Base-by-base conservation (phyloP, 192 early-diverging fungal species). In the Umbelopsis isabellina region DNA sequence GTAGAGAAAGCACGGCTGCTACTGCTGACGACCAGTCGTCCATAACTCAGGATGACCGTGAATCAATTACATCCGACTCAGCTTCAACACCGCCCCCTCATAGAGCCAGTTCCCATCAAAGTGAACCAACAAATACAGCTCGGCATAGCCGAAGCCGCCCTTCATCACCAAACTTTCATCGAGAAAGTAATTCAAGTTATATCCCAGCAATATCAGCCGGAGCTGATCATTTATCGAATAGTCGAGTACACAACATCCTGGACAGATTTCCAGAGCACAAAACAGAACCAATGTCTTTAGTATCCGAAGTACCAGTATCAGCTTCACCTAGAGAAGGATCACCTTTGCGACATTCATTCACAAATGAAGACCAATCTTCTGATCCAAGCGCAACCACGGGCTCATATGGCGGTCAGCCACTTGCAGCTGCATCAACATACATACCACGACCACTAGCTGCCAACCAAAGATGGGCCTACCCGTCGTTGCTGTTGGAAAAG, bases 51-150 rank as follows among this genome's bases (percentile, higher is more conserved):
- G 55, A 61, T 30, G 55, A 61, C 30, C 27, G 55, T 30, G 55
- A 61, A 61, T 61, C 55, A 61, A 61, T 61, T 30, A 61, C 33
- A 61, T 61, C 55, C 16, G 55, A 61, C 18, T 61, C 55, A 33
- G 55, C 55, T 35, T 16, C 55, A 13, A 61, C 55, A 11, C 27
- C 33, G n/a, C 33, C 55, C 6, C 33, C 55, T 35, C 55, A 30
- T 3, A 25, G 27, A 35, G n/a, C 55, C 9, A 61, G 15, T 3
- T 35, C 55, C 16, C 55, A 61, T 61, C 55, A 16, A 25, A 61
- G 16, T 10, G 55, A 61, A 35, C 55, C 27, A n/a, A 30, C 27
- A 13, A 27, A 22, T 4, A 30, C 30, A 15, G 33, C 16, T n/a
- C 13, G 55, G 1, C 30, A 27, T n/a, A 18, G n/a, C 25, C 30